Evolutionary conservation across 1,284 basidiomycete genomes (phyloP).

Genomic region (Rhodotorula sp.): DNA sequence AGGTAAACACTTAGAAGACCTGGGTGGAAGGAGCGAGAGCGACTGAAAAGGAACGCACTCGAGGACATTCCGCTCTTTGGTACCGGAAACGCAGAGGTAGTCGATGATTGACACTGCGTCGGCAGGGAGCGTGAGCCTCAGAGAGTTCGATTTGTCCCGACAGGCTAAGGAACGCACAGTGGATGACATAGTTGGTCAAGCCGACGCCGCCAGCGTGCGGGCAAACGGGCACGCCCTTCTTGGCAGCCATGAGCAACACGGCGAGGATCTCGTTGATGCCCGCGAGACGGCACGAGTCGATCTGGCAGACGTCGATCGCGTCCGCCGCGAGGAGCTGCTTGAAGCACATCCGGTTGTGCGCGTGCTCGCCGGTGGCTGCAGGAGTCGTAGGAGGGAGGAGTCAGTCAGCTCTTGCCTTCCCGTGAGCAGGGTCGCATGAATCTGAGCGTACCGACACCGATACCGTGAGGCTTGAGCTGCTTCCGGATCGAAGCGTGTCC

Average conservation of each 20-base stretch:
- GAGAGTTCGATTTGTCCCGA: background rate
- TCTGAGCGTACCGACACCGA: conserved; percentile 62
- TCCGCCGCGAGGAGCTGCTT: conserved; percentile 91
- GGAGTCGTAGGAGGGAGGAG: background rate
- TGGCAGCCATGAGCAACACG: conserved; percentile 90
- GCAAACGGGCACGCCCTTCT: conserved; percentile 84
- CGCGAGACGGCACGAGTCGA: conserved; percentile 88
- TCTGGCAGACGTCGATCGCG: conserved; percentile 92
- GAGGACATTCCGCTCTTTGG: conserved; percentile 89
- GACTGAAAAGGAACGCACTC: conserved; percentile 54
- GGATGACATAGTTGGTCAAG: conserved; percentile 88
- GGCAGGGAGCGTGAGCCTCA: background rate
- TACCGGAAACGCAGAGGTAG: conserved; percentile 84
- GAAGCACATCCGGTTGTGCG: conserved; percentile 90
- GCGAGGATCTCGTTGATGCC: conserved; percentile 90
- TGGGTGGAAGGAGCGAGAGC: too few species aligned
- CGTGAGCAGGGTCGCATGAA: background rate
- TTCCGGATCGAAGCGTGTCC: conserved; percentile 76
- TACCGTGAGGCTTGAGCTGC: conserved; percentile 73
- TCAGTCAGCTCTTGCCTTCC: background rate
- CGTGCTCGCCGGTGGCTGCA: conserved; percentile 85
- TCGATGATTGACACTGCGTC: conserved; percentile 67
- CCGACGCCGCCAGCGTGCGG: conserved; percentile 95
- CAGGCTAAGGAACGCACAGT: conserved; percentile 48
- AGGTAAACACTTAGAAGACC: background rate